A percentile compares a stretch with the other conserved stretches of the same genome.
Evolutionary conservation across 2,329 filamentous ascomycete species (phyloP).

Genomic region (Aspergillus sp.): DNA sequence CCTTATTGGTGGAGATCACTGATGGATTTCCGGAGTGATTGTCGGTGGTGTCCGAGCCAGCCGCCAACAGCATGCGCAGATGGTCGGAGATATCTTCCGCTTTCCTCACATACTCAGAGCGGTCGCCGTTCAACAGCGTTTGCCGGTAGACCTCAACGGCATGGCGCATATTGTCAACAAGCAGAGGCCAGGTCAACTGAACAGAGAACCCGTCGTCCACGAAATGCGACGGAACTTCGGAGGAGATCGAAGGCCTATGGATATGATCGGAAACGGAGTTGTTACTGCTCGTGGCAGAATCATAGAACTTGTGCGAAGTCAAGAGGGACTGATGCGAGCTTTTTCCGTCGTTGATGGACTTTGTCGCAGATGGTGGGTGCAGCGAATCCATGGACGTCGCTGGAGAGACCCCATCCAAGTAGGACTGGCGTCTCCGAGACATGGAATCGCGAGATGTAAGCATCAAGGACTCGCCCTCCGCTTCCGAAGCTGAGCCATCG

Average conservation of each 20-base stretch:
- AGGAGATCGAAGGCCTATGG: slow-evolving; percentile 45
- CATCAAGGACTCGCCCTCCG: slow-evolving; percentile 75
- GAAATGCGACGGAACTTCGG: slow-evolving; percentile 73
- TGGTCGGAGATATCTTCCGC: slow-evolving; percentile 99
- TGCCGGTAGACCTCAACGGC: slow-evolving; percentile 89
- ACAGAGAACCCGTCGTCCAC: slow-evolving; percentile 84
- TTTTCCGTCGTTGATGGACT: slow-evolving; percentile 59
- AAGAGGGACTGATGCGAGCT: slow-evolving; percentile 18
- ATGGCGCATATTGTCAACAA: slow-evolving; percentile 89
- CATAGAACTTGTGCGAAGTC: slow-evolving; percentile 27
- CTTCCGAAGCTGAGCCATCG: slow-evolving; percentile 85
- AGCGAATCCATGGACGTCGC: slow-evolving; percentile 91
- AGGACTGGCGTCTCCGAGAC: slow-evolving; percentile 67
- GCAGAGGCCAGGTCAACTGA: slow-evolving; percentile 81
- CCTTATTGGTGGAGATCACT: slow-evolving; percentile 98
- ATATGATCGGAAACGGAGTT: slow-evolving; percentile 58
- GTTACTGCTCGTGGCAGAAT: slow-evolving; percentile 53
- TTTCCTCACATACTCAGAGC: slow-evolving; percentile 86
- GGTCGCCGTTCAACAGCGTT: slow-evolving; percentile 78
- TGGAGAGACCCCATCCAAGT: slow-evolving; percentile 73
- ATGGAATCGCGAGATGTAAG: slow-evolving; percentile 68
- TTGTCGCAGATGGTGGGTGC: slow-evolving; percentile 65
- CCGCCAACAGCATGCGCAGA: slow-evolving; percentile 86
- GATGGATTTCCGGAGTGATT: slow-evolving; percentile 98
- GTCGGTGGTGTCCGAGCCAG: slow-evolving; percentile 94